Evolutionary conservation across 2,329 filamentous ascomycete genomes (phyloP), one percentile per base, ranked within the genome.

Genomic region (Aspergillus neotritici): DNA sequence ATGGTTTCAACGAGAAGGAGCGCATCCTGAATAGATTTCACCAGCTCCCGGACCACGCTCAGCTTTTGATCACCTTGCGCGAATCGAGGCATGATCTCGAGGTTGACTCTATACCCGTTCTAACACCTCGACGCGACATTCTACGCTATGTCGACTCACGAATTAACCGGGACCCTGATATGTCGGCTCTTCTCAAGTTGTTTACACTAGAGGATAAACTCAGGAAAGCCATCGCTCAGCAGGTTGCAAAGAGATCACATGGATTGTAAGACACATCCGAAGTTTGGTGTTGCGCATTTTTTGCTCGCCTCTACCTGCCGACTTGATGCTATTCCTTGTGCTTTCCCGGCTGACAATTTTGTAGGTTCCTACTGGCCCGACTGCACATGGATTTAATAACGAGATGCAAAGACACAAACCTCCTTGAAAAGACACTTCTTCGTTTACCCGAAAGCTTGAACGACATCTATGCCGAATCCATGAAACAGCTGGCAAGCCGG

Each of bases 1-100:
- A 64, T 31, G 50, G 54, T 25, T 25, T 53, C 4, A 41, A 52
- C 1, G 61, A 63, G 1, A 62, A 58, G n/a, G 61, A 63, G 1
- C 52, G 60, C 2, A 50, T 63, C 3, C 32, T 64, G 4, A 43
- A 31, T 15, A 54, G 60, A 1, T 51, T 64, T 13, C 57, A 64
- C 14, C 63, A 62, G 35, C 53, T 64, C 1, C 61, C 61, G 0
- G 50, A 60, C 2, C 60, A 64, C 12, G 50, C 53, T 6, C 61
- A 64, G 29, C 50, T 63, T 25, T 40, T 64, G 5, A 41, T 64
- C 4, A 64, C 60, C 2, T 21, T 60, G 11, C 53, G 61, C 7
- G 60, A 64, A 25, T 35, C 32, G 0, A 46, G 40, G 5, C 37
- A 49, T 10, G 31, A 35, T 5, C 45, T 43, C 4, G 52, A 46